A percentile compares a stretch with the other conserved stretches of the same genome.
Evolutionary conservation across 2,329 filamentous ascomycete genomes (phyloP).

Genomic region (Dactylonectria estremocensis): DNA sequence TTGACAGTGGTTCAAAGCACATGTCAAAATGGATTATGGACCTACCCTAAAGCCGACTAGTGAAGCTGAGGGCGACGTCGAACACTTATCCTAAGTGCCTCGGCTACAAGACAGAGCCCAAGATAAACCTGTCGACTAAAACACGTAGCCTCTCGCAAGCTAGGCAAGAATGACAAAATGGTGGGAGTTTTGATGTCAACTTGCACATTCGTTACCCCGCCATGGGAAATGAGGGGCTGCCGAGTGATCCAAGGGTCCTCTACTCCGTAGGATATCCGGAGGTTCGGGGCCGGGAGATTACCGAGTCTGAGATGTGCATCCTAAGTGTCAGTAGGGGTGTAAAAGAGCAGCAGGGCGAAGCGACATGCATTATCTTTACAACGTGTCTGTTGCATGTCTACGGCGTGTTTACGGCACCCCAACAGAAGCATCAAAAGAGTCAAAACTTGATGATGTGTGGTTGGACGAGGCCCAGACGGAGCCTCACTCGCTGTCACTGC

Average conservation of each 20-base stretch:
- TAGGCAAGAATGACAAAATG: not conserved
- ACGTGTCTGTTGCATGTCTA: not conserved
- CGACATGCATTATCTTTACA: not conserved
- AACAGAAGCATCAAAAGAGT: not conserved
- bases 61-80: not conserved
- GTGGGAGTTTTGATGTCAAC: not conserved
- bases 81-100: not conserved
- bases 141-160: not conserved
- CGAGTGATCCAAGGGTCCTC: not conserved
- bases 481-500: not conserved
- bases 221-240: not conserved
- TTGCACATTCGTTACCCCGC: not conserved
- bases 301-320: not conserved
- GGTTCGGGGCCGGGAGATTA: not conserved
- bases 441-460: not conserved
- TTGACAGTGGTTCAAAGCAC: not conserved
- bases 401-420: not conserved
- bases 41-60: not conserved
- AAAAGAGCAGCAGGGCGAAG: not conserved
- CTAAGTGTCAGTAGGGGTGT: not conserved
- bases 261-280: not conserved
- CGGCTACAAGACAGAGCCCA: not conserved
- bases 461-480: slow-evolving; percentile 18
- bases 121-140: not conserved
- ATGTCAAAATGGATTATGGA: not conserved